Base-by-base conservation (phyloP, 495 filamentous ascomycete genomes). In the Aspergillus leporis region DNA sequence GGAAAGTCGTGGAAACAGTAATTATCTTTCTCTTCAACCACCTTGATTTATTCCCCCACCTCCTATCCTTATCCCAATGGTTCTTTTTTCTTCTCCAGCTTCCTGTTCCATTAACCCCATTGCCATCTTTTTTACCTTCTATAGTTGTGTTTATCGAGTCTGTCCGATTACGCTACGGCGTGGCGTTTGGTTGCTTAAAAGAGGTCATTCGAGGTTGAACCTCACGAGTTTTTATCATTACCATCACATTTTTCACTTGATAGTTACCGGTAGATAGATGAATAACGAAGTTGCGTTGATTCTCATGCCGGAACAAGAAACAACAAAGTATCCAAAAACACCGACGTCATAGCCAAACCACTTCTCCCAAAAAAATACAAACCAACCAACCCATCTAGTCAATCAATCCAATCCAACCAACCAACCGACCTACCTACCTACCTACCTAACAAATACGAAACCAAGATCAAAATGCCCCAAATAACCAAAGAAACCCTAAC, bases 1-100 rank as follows among this genome's bases (percentile, higher is more conserved):
- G 78, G 78, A 54, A 82, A 82, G 61, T 76, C 76, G 30, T 81
- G 79, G 78, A 72, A 72, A 55, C 77, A 80, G 70, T 80, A 61
- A 68, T 59, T 59, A 30, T 8, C 36, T 23, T 60, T 59, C 40
- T 38, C 49, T 51, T 41, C 16, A 16, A 41, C 14, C 16, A 41
- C 14, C 16, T 14, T 41, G n/a, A 8, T 18, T 31, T 36, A 58
- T 49, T 56, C 53, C 23, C 19, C 21, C 16, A 40, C 10, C 36
- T 40, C 38, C 16, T 13, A 23, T 48, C 21, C 25, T 43, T 57
- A 57, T 56, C 47, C 54, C 40, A 30, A n/a, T n/a, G n/a, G n/a
- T n/a, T n/a, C n/a, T 45, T 36, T 31, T 34, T 5, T 57, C 43
- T 41, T 47, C 55, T 52, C 47, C 34, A 46, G 48, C 40, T 30